Evolutionary conservation across 1,284 basidiomycete species (phyloP).

Genomic region (Cystobasidiaceae sp.): DNA sequence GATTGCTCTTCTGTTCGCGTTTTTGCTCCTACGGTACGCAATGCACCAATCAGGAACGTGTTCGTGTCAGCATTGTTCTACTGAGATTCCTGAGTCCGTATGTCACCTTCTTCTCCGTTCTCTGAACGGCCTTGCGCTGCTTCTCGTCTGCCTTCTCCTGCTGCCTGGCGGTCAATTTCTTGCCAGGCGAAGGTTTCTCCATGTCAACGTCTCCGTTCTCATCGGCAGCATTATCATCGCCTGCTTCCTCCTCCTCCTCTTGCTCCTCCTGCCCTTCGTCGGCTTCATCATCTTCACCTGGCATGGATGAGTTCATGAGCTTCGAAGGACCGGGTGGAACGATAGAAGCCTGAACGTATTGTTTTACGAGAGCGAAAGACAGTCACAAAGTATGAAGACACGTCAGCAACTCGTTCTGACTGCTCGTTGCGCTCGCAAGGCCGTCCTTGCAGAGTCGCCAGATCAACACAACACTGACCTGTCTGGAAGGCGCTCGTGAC

Average conservation of each 20-base stretch:
- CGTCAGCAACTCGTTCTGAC: neutral
- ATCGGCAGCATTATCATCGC: constrained; percentile 27
- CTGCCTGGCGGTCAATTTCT: constrained; percentile 26
- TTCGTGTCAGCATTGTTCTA: too few relatives aligned
- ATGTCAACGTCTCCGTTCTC: constrained; percentile 11
- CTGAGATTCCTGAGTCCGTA: too few relatives aligned
- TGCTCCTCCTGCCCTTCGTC: constrained; percentile 29
- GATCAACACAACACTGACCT: constrained; percentile 1
- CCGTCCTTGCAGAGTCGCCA: neutral
- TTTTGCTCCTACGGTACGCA: constrained; percentile 24
- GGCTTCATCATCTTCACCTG: constrained; percentile 4
- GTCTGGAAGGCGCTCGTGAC: constrained; percentile 15
- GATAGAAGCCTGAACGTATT: constrained; percentile 8
- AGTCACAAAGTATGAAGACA: neutral
- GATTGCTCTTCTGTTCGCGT: constrained; percentile 19
- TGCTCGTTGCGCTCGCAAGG: neutral
- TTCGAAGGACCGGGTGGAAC: constrained; percentile 27
- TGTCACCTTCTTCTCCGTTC: constrained; percentile 27
- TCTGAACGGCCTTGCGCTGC: constrained; percentile 6
- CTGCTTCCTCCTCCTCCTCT: constrained; percentile 14
- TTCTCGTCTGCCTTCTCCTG: constrained; percentile 25
- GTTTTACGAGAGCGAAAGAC: neutral
- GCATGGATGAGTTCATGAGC: constrained; percentile 17
- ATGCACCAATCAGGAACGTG: too few relatives aligned
- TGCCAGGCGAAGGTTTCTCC: neutral